A percentile compares a stretch with the other conserved stretches of the same genome.
phyloP scores from a whole-genome alignment of 306 rosid genomes.

The Corylus americana region DNA sequence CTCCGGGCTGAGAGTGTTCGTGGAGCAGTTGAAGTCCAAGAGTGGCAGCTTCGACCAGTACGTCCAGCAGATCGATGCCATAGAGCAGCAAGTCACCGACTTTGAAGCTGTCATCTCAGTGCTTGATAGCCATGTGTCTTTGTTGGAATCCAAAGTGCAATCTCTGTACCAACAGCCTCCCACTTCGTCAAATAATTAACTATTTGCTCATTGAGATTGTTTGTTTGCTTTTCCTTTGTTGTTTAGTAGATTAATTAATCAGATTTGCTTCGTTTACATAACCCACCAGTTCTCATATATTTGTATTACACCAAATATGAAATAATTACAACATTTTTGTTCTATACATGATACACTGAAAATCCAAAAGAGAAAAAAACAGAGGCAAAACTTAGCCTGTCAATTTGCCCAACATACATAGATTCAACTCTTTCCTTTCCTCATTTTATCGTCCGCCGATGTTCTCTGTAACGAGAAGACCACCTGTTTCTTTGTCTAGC shows the following conservation, averaged over 20 bases:
- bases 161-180: slow-evolving; percentile 44
- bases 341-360: neutral
- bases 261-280: no score
- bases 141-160: slow-evolving; percentile 69
- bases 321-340: neutral
- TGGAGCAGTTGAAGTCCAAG: slow-evolving; percentile 82
- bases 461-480: slow-evolving; percentile 29
- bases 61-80: slow-evolving; percentile 66
- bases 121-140: slow-evolving; percentile 70
- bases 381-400: neutral
- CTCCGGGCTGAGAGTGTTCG: slow-evolving; percentile 80
- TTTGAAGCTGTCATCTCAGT: slow-evolving; percentile 81
- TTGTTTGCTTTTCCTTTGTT: neutral
- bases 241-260: no score
- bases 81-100: slow-evolving; percentile 82
- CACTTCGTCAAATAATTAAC: slow-evolving; percentile 6
- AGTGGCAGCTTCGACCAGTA: slow-evolving; percentile 72
- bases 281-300: no score
- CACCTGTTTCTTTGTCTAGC: slow-evolving; percentile 21
- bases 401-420: neutral
- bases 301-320: neutral
- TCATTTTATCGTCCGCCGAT: slow-evolving; percentile 13
- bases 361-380: neutral
- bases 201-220: neutral
- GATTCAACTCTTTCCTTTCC: slow-evolving; percentile 4